Evolutionary conservation across 2,329 filamentous ascomycete species (phyloP).

Genomic region (Alternaria longipes): DNA sequence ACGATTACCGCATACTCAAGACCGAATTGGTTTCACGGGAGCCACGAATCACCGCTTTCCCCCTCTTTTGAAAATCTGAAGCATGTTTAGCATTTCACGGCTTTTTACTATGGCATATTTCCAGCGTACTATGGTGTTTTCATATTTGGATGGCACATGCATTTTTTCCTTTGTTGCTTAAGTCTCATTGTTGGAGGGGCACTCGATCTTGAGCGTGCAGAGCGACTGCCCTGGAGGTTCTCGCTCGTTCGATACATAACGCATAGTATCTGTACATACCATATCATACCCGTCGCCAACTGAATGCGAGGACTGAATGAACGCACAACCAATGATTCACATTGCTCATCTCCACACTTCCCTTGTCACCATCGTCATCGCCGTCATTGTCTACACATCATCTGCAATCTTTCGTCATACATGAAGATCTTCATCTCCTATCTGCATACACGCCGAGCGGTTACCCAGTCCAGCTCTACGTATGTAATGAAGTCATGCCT

Average conservation of each 20-base stretch:
- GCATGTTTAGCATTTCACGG: constrained; percentile 5
- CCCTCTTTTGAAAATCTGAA: neutral
- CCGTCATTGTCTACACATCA: neutral
- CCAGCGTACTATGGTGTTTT: constrained; percentile 2
- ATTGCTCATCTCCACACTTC: neutral
- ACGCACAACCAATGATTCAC: constrained; percentile 1
- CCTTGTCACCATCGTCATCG: neutral
- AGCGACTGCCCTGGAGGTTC: constrained; percentile 12
- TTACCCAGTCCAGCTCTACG: neutral
- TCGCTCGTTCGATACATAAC: constrained; percentile 8
- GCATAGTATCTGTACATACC: constrained; percentile 11
- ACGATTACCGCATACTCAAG: constrained; percentile 6
- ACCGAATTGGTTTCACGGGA: neutral
- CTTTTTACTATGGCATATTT: neutral
- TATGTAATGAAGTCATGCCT: neutral
- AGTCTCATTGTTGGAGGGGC: neutral
- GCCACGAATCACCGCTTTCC: neutral
- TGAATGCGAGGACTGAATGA: constrained; percentile 11
- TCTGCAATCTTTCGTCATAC: neutral
- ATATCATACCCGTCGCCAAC: constrained; percentile 7
- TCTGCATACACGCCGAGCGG: neutral
- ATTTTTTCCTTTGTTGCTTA: constrained; percentile 8
- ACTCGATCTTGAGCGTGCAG: constrained; percentile 2
- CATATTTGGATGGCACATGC: neutral
- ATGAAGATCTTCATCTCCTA: neutral